Percentiles rank a stretch among this genome's conserved stretches.
Evolutionary conservation across 169 alveolate species (phyloP).

Genomic region (Cryptosporidium felis): DNA sequence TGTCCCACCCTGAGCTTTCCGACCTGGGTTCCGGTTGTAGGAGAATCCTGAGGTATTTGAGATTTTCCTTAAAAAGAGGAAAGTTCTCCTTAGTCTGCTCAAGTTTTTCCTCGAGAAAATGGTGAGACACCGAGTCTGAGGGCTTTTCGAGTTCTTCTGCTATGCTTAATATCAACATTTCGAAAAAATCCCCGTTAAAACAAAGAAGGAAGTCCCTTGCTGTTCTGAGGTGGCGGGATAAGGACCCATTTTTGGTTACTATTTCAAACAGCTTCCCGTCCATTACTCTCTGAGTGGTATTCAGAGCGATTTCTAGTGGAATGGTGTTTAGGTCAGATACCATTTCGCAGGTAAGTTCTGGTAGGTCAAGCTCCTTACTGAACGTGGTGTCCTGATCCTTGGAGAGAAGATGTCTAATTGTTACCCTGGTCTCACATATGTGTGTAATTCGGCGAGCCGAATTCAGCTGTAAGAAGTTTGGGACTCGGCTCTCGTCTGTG

Average conservation of each 20-base stretch:
- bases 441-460: constrained; percentile 18
- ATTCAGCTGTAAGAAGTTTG: constrained; percentile 3
- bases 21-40: constrained; percentile 42
- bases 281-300: background rate
- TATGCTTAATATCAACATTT: background rate
- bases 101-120: background rate
- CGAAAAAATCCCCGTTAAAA: constrained; percentile 47
- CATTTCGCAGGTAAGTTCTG: constrained; percentile 16
- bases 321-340: background rate
- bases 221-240: background rate
- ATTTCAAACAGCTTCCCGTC: constrained; percentile 1
- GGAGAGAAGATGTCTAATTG: background rate
- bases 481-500: background rate
- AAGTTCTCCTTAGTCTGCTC: background rate
- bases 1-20: constrained; percentile 85
- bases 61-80: background rate
- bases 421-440: constrained; percentile 20
- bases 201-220: constrained; percentile 1
- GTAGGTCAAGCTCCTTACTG: background rate
- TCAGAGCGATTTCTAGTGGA: background rate
- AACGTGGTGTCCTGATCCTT: background rate
- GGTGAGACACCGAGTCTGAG: constrained; percentile 15
- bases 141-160: constrained; percentile 27
- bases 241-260: background rate
- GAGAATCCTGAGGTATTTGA: no score